phyloP scores from a whole-genome alignment of 139 green algal genomes.

The Chlorella vulgaris region DNA sequence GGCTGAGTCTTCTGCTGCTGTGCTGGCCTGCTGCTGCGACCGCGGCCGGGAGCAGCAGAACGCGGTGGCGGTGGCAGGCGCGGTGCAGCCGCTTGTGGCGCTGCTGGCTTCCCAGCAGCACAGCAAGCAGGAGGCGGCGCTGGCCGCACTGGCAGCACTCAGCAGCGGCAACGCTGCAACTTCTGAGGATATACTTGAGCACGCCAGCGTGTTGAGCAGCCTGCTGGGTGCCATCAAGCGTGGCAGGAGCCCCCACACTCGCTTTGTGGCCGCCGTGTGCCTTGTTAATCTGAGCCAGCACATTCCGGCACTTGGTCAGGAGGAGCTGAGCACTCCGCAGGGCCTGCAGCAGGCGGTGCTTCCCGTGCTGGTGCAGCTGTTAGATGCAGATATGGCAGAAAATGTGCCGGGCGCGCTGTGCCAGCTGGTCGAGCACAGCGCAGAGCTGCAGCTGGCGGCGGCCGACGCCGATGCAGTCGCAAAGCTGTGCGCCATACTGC shows the following conservation, averaged over 20 bases:
- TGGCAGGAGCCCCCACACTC: conserved; percentile 9
- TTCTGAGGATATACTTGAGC: conserved; percentile 35
- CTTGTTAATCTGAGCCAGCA: conserved; percentile 58
- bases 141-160: conserved; percentile 64
- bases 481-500: conserved; percentile 55
- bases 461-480: conserved; percentile 62
- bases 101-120: conserved; percentile 36
- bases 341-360: conserved; percentile 48
- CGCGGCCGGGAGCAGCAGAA: conserved; percentile 18
- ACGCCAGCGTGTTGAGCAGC: background rate
- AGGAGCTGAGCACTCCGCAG: background rate
- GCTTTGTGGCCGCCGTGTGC: conserved; percentile 58
- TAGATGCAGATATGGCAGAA: conserved; percentile 52
- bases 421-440: conserved; percentile 46
- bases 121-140: conserved; percentile 47
- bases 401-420: conserved; percentile 58
- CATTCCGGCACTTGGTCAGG: background rate
- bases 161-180: conserved; percentile 47
- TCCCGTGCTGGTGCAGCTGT: conserved; percentile 65
- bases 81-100: conserved; percentile 43
- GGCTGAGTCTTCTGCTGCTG: conserved; percentile 48
- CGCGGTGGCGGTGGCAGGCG: conserved; percentile 29
- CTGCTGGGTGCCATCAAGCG: conserved; percentile 51
- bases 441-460: conserved; percentile 62
- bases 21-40: conserved; percentile 64